phyloP scores from a whole-genome alignment of 345 rosid genomes.

The Syzygium jambos region DNA sequence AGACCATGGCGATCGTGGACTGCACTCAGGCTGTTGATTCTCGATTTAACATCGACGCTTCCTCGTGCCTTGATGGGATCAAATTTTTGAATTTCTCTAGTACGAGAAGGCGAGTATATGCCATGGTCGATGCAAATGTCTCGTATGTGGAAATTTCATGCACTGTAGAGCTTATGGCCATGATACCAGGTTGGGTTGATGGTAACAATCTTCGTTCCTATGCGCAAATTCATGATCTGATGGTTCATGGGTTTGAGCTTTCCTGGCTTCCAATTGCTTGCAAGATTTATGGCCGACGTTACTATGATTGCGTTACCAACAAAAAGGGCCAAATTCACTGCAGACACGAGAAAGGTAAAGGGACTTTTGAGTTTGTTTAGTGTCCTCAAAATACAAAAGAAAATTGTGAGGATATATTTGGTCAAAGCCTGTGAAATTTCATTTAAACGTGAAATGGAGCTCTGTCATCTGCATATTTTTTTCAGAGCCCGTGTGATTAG shows the following conservation, averaged over 20 bases:
- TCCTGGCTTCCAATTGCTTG: neutral
- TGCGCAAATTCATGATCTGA: neutral
- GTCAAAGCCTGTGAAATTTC: neutral
- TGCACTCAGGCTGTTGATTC: no score
- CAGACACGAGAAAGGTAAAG: neutral
- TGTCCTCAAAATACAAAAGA: no score
- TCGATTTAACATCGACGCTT: no score
- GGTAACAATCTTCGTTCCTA: neutral
- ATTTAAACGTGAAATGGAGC: neutral
- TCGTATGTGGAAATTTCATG: neutral
- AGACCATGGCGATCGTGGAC: no score
- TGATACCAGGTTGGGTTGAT: neutral
- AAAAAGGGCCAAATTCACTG: neutral
- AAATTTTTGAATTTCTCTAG: neutral
- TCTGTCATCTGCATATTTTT: neutral
- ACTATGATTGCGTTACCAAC: no score
- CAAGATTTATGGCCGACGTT: no score
- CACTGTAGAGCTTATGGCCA: neutral
- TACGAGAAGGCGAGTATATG: neutral
- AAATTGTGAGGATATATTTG: neutral
- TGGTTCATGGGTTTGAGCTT: neutral
- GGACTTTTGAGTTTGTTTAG: neutral
- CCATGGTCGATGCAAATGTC: neutral
- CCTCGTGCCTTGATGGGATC: no score
- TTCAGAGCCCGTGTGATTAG: neutral